These are phyloP conservation scores for Candida sp. DNA, from an alignment of 1,139 yeast genomes.

Conservation along the genomic window DNA sequence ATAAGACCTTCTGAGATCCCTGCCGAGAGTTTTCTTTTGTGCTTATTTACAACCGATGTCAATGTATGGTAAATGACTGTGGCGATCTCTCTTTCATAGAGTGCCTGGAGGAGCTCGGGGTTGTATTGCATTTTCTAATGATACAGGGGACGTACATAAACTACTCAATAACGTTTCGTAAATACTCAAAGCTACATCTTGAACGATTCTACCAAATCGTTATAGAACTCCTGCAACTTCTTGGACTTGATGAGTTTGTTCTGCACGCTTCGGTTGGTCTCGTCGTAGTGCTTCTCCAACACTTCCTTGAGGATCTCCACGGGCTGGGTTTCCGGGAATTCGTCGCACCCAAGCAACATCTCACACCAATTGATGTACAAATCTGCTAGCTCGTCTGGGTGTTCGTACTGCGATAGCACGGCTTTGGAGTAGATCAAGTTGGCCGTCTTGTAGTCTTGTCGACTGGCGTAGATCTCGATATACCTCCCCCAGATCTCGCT, in stretches of 20 bases:
- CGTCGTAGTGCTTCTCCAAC: slow-evolving; percentile 36
- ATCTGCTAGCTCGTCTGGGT: slow-evolving; percentile 66
- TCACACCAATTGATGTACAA: slow-evolving; percentile 81
- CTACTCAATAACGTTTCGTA: background rate
- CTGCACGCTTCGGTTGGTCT: slow-evolving; percentile 57
- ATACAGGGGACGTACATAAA: background rate
- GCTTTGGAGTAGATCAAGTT: slow-evolving; percentile 68
- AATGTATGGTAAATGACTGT: no score
- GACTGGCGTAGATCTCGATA: slow-evolving; percentile 64
- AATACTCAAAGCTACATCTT: slow-evolving; percentile 29
- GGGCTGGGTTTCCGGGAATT: slow-evolving; percentile 52
- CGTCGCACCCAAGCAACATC: slow-evolving; percentile 55
- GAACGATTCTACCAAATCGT: slow-evolving; percentile 73
- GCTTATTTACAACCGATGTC: no score
- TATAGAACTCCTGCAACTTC: slow-evolving; percentile 73
- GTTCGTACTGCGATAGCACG: slow-evolving; percentile 68
- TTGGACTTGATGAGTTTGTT: slow-evolving; percentile 61
- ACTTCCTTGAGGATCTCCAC: slow-evolving; percentile 56
- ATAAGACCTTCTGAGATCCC: no score
- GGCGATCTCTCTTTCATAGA: no score
- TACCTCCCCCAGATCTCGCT: slow-evolving; percentile 72
- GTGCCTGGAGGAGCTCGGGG: background rate
- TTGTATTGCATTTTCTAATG: background rate
- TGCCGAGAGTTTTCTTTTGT: no score
- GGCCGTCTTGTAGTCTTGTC: slow-evolving; percentile 63